These are phyloP conservation scores for Alternaria brassicae DNA, from an alignment of 2,329 filamentous ascomycete genomes.

Conservation along the genomic window DNA sequence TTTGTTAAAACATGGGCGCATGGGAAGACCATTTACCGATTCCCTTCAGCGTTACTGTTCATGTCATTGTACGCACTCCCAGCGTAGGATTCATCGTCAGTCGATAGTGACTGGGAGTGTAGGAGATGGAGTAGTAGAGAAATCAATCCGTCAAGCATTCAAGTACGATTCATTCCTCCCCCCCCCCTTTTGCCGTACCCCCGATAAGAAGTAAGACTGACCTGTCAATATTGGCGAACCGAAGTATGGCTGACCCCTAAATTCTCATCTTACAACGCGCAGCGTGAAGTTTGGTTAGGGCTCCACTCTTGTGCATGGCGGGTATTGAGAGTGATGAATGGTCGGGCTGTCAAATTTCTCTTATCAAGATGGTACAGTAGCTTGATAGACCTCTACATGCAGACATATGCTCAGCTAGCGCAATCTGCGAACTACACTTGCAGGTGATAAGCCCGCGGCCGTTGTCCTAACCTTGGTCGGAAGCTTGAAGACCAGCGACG, in stretches of 20 bases:
- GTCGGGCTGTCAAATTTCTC: conserved; percentile 8
- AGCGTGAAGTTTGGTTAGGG: neutral
- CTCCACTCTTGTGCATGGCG: conserved; percentile 12
- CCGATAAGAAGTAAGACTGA: neutral
- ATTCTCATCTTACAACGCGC: neutral
- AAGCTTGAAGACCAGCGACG: conserved; percentile 3
- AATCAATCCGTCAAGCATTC: conserved; percentile 5
- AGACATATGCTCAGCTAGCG: neutral
- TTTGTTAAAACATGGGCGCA: conserved; percentile 13
- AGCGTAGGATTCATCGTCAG: neutral
- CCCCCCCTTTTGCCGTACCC: neutral
- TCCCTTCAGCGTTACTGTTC: conserved; percentile 2
- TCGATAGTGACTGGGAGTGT: neutral
- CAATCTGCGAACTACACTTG: conserved; percentile 2
- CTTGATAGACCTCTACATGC: conserved; percentile 6
- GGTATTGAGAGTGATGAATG: conserved; percentile 1
- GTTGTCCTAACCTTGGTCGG: neutral
- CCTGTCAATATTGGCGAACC: neutral
- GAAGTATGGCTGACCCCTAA: neutral
- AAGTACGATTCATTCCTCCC: neutral
- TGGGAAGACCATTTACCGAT: conserved; percentile 7
- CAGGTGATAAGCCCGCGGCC: neutral
- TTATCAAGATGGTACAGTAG: neutral
- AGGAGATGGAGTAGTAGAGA: conserved; percentile 9
- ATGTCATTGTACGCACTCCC: neutral